Evolutionary conservation across 768 basidiomycete species (phyloP).

Genomic region (Pulveroboletus sp.): DNA sequence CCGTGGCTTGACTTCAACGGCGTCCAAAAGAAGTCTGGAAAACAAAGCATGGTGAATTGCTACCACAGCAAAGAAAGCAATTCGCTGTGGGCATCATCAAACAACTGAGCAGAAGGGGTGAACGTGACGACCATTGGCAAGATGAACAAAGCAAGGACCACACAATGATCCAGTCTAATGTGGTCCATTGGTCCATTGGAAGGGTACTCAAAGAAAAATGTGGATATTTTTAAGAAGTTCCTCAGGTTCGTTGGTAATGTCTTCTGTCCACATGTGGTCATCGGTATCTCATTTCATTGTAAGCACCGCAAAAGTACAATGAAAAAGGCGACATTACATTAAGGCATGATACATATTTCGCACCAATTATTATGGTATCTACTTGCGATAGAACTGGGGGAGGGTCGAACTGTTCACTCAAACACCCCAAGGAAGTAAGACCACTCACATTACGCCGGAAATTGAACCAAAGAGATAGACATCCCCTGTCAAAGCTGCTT

Average conservation of each 20-base stretch:
- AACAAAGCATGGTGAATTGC: constrained; percentile 21
- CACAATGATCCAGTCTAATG: constrained; percentile 1
- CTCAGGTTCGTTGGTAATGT: background rate
- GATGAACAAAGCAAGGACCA: constrained; percentile 22
- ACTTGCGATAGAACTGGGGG: constrained; percentile 79
- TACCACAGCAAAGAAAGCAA: constrained; percentile 15
- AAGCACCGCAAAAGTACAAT: constrained; percentile 12
- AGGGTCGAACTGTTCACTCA: constrained; percentile 14
- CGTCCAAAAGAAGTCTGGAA: constrained; percentile 1
- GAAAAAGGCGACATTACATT: constrained; percentile 29
- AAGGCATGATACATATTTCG: constrained; percentile 19
- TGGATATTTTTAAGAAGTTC: no score
- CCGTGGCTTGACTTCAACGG: constrained; percentile 20
- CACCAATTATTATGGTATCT: constrained; percentile 25
- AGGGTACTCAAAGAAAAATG: no score
- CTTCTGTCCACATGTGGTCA: no score
- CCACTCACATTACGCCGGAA: constrained; percentile 86
- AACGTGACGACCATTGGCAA: constrained; percentile 8
- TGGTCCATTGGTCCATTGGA: no score
- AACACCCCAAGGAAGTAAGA: constrained; percentile 4
- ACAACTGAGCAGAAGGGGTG: background rate
- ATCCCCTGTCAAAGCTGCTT: constrained; percentile 95
- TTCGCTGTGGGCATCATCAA: constrained; percentile 7
- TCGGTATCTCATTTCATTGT: constrained; percentile 15
- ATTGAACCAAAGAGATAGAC: constrained; percentile 94